Evolutionary conservation across 2,329 filamentous ascomycete genomes (phyloP), one percentile per base, ranked within the genome.

Genomic region (Waltergamsia citrina): DNA sequence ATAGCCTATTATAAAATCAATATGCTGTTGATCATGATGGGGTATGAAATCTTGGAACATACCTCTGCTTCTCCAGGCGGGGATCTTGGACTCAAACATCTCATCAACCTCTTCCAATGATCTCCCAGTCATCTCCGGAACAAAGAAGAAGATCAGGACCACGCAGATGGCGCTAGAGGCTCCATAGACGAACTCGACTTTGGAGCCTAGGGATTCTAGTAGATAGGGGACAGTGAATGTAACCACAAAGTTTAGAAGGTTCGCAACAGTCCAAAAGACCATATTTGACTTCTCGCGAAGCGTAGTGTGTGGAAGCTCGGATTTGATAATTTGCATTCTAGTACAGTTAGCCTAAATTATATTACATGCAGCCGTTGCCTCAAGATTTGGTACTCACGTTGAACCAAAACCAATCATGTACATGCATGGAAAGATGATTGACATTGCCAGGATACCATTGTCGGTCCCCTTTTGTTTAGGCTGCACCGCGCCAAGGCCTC

Each of bases 21-120:
- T n/a, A 25, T 9, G 9, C n/a, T 25, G 23, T 9, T 25, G n/a
- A 25, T 25, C 23, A 9, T 9, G 23, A 25, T 25, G n/a, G 9
- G 23, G 23, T 9, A 25, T 32, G n/a, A n/a, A n/a, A n/a, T 19
- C 18, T n/a, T 21, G 16, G 24, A 21, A 35, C 25, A n/a, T 28
- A 35, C 17, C 29, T 20, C 26, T 35, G 11, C 8, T 29, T 16
- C 21, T 28, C 33, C 33, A 35, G 5, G 33, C 33, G 4, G 33
- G 33, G 25, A 35, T 29, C n/a, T 29, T 35, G 23, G 24, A 8
- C 8, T 47, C 42, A 18, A 50, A 48, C 28, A 47, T 29, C 34
- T 41, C 34, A 33, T 48, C 45, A 17, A 49, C 37, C 31, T 50
- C 45, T 32, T 49, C 47, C 4, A 50, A 41, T 6, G 42, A 43